Percentiles rank a stretch among this genome's conserved stretches.
Conservation (phyloP, 495 filamentous ascomycete genomes). For the Daldinia grandis region DNA sequence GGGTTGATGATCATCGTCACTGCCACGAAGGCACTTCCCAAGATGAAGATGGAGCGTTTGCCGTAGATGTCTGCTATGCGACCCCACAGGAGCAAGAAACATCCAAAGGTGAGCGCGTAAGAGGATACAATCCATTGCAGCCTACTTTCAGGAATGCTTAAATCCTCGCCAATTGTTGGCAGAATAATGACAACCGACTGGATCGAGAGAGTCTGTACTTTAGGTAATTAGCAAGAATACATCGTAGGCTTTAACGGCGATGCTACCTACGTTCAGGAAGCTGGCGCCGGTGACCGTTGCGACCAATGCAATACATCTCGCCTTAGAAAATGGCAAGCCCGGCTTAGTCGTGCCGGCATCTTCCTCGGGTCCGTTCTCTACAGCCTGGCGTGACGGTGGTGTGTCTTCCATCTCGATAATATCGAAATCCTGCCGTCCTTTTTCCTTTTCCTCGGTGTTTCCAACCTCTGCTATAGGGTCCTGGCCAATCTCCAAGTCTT, state of each 20-base stretch:
- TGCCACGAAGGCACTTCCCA: constrained; percentile 69
- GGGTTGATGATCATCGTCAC: constrained; percentile 69
- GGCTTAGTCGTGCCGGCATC: constrained; percentile 26
- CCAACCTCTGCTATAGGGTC: constrained; percentile 7
- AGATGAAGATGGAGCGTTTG: constrained; percentile 72
- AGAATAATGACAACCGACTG: constrained; percentile 70
- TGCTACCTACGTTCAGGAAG: constrained; percentile 61
- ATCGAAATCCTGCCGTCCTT: constrained; percentile 20
- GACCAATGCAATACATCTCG: constrained; percentile 57
- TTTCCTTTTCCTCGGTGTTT: constrained; percentile 19
- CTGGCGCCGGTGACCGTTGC: constrained; percentile 61
- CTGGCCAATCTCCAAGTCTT: constrained; percentile 19
- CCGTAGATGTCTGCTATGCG: constrained; percentile 78
- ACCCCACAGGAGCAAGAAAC: constrained; percentile 78
- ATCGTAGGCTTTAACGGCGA: not conserved
- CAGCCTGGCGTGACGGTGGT: constrained; percentile 1
- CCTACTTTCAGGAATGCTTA: constrained; percentile 62
- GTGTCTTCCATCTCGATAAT: constrained; percentile 16
- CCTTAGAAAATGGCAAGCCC: constrained; percentile 53
- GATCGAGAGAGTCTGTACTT: constrained; percentile 62
- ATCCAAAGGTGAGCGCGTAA: constrained; percentile 70
- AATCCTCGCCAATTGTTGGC: constrained; percentile 62
- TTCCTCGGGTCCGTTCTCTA: constrained; percentile 23
- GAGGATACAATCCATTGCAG: constrained; percentile 72
- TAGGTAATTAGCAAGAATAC: constrained; percentile 9